Conservation (phyloP, 2,329 filamentous ascomycete species). For the Exophiala viscosa region DNA sequence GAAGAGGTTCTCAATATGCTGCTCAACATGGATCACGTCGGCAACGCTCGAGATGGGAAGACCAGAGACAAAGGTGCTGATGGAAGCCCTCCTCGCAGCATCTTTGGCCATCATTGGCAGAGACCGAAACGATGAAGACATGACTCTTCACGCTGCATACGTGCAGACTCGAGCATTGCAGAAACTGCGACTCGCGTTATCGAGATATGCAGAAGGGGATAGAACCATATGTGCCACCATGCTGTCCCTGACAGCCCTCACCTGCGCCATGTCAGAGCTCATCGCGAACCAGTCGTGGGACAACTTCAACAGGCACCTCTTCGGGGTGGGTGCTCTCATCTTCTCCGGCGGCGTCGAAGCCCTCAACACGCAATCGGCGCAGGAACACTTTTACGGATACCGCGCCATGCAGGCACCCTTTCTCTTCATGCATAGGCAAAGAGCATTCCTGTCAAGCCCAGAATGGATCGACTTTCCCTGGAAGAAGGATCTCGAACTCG, state of each 20-base stretch:
- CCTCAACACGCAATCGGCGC: slow-evolving; percentile 1
- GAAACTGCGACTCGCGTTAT: slow-evolving; percentile 11
- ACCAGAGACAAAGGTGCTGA: slow-evolving; percentile 17
- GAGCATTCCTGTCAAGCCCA: slow-evolving; percentile 12
- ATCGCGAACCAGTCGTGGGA: slow-evolving; percentile 19
- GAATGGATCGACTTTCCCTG: slow-evolving; percentile 18
- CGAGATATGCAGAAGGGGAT: slow-evolving; percentile 13
- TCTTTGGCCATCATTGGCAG: slow-evolving; percentile 18
- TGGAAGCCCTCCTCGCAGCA: slow-evolving; percentile 15
- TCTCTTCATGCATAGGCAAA: slow-evolving; percentile 19
- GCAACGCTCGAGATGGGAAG: slow-evolving; percentile 8
- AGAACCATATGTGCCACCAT: slow-evolving; percentile 10
- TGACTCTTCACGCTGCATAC: slow-evolving; percentile 13
- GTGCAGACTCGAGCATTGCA: slow-evolving; percentile 19
- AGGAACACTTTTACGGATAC: slow-evolving; percentile 20
- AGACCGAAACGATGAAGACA: slow-evolving; percentile 11
- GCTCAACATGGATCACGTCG: slow-evolving; percentile 13
- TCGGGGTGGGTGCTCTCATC: slow-evolving; percentile 19
- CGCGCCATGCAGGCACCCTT: slow-evolving; percentile 20
- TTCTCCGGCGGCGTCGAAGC: slow-evolving; percentile 10
- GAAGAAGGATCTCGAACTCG: slow-evolving; percentile 10
- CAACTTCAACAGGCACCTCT: slow-evolving; percentile 22
- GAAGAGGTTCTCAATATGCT: slow-evolving; percentile 12
- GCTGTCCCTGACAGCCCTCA: slow-evolving; percentile 18
- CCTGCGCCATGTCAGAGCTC: slow-evolving; percentile 22